Evolutionary conservation across 768 basidiomycete species (phyloP).

Genomic region (Russula vinacea): DNA sequence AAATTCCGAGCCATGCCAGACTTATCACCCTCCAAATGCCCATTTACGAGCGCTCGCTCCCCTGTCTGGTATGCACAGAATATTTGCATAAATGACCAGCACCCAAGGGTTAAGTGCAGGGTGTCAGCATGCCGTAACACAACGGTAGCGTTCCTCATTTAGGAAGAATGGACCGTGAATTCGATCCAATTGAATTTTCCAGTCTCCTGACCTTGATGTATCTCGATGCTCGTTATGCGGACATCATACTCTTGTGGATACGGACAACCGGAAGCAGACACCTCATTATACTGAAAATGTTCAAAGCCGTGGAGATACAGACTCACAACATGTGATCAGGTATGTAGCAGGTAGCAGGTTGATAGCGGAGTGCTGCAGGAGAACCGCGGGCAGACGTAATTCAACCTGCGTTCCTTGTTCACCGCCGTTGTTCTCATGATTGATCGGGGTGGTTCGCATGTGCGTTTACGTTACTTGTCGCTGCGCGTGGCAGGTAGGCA

Average conservation of each 20-base stretch:
- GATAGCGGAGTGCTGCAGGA: background rate
- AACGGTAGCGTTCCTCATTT: background rate
- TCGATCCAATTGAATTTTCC: background rate
- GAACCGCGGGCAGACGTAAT: constrained; percentile 2
- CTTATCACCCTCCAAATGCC: background rate
- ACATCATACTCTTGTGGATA: background rate
- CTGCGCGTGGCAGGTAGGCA: background rate
- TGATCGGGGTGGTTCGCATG: background rate
- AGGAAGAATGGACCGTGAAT: background rate
- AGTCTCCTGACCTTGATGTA: background rate
- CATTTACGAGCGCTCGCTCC: background rate
- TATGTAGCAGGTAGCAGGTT: background rate
- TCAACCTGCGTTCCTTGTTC: background rate
- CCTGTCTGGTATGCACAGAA: background rate
- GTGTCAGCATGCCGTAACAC: no score
- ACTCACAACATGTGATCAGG: background rate
- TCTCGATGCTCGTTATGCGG: constrained; percentile 13
- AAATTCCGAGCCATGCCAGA: background rate
- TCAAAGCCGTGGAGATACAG: background rate
- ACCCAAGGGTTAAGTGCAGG: no score
- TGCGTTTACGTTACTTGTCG: background rate
- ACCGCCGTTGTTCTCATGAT: background rate
- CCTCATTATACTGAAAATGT: constrained; percentile 6
- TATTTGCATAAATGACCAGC: no score
- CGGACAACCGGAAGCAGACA: background rate